These are phyloP conservation scores for Pleurotus tuoliensis DNA, from an alignment of 768 basidiomycete genomes.

Conservation along the genomic window DNA sequence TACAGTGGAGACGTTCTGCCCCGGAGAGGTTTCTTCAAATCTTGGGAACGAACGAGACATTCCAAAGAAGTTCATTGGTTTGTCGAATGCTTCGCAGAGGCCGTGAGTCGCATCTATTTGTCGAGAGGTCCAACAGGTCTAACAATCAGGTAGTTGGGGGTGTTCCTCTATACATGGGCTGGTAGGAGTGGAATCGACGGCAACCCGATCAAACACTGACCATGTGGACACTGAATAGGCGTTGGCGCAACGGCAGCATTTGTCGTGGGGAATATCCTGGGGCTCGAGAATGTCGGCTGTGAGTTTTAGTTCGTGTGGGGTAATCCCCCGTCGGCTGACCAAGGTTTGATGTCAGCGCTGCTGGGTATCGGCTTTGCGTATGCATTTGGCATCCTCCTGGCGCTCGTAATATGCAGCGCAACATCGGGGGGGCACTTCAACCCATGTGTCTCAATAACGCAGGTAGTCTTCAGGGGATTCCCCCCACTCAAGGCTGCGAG, in stretches of 20 bases:
- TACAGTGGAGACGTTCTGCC: slow-evolving; percentile 38
- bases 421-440: slow-evolving; percentile 66
- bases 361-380: slow-evolving; percentile 58
- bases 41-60: slow-evolving; percentile 50
- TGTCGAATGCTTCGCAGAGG: slow-evolving; percentile 59
- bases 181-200: slow-evolving; percentile 25
- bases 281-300: slow-evolving; percentile 46
- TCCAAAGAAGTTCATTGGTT: slow-evolving; percentile 42
- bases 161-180: slow-evolving; percentile 55
- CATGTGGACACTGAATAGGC: slow-evolving; percentile 26
- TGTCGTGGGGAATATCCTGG: slow-evolving; percentile 41
- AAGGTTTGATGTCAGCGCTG: slow-evolving; percentile 33
- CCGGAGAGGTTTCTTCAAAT: slow-evolving; percentile 33
- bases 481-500: slow-evolving; percentile 49
- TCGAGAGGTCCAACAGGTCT: too few relatives aligned
- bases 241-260: slow-evolving; percentile 52
- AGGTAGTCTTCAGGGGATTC: slow-evolving; percentile 52
- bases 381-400: slow-evolving; percentile 55
- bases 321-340: too few relatives aligned
- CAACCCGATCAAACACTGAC: not conserved
- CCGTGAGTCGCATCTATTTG: slow-evolving; percentile 28
- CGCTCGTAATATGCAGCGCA: slow-evolving; percentile 45
- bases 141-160: slow-evolving; percentile 40
- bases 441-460: slow-evolving; percentile 56
- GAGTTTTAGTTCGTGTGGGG: slow-evolving; percentile 17